phyloP scores from a whole-genome alignment of 2,329 filamentous ascomycete species.

The Apiospora saccharicola region DNA sequence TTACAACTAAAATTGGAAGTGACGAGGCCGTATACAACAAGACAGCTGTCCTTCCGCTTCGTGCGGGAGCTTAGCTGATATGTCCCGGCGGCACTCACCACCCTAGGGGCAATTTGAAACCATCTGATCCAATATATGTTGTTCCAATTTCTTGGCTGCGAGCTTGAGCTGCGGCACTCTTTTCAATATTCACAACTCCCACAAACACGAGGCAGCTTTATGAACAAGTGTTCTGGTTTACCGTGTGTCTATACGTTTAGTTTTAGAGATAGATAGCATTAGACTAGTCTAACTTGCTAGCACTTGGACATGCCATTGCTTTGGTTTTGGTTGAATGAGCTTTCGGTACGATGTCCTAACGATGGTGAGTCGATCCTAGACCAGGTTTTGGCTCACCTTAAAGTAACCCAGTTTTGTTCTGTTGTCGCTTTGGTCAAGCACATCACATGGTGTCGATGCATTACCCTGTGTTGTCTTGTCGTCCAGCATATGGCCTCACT shows the following conservation, averaged over 20 bases:
- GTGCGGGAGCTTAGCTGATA: conserved; percentile 66
- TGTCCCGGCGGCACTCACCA: conserved; percentile 71
- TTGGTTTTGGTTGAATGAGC: not conserved
- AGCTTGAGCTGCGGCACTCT: conserved; percentile 4
- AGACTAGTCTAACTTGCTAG: not conserved
- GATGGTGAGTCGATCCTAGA: not conserved
- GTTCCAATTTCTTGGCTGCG: conserved; percentile 30
- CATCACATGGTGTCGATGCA: not conserved
- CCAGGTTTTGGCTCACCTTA: not conserved
- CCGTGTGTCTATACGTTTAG: not conserved
- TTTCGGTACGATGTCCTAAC: not conserved
- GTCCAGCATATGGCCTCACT: not conserved
- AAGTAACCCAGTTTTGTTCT: not conserved
- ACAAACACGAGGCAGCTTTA: not conserved
- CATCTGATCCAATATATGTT: conserved; percentile 63
- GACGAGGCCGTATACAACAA: conserved; percentile 71
- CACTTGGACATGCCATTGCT: not conserved
- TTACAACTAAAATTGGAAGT: conserved; percentile 80
- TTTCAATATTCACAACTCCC: not conserved
- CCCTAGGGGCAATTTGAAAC: conserved; percentile 70
- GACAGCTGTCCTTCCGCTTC: conserved; percentile 59
- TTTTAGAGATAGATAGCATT: not conserved
- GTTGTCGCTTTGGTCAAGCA: not conserved
- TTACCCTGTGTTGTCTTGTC: not conserved
- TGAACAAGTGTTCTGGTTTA: not conserved